phyloP scores from a whole-genome alignment of 202 grass and related monocot genomes.

The Elaeis oleifera region DNA sequence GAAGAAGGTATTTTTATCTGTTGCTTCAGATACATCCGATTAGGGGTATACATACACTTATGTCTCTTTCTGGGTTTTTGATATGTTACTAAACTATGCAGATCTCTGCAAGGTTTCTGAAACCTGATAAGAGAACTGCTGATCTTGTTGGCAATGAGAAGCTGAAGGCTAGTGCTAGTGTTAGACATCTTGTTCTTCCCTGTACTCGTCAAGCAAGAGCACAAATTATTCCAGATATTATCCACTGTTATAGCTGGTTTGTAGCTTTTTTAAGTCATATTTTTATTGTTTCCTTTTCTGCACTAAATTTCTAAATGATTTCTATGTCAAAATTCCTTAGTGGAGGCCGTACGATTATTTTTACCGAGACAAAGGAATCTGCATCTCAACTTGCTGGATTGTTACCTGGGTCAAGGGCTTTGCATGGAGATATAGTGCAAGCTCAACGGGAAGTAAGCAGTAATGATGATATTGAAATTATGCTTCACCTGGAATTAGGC shows the following conservation, averaged over 20 bases:
- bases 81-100: slow-evolving; percentile 23
- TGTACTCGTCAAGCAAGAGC: slow-evolving; percentile 64
- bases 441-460: slow-evolving; percentile 82
- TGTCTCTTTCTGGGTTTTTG: not conserved
- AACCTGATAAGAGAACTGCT: slow-evolving; percentile 62
- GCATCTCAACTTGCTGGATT: slow-evolving; percentile 72
- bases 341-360: slow-evolving; percentile 91
- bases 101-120: slow-evolving; percentile 81
- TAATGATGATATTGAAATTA: too few species aligned
- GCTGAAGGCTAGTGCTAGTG: slow-evolving; percentile 80
- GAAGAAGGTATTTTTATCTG: slow-evolving; percentile 43
- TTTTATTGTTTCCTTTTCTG: not conserved
- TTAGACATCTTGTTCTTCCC: slow-evolving; percentile 92
- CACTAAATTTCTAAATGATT: not conserved
- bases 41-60: too few species aligned
- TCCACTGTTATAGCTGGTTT: slow-evolving; percentile 83
- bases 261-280: slow-evolving; percentile 7
- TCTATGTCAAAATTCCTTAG: slow-evolving; percentile 21
- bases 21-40: slow-evolving; percentile 1
- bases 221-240: slow-evolving; percentile 91
- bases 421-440: slow-evolving; percentile 90
- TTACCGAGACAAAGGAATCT: slow-evolving; percentile 80
- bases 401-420: slow-evolving; percentile 74
- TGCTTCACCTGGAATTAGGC: too few species aligned
- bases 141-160: slow-evolving; percentile 94